Conservation (phyloP, 1,284 basidiomycete genomes). For the Ceratobasidium sp. region DNA sequence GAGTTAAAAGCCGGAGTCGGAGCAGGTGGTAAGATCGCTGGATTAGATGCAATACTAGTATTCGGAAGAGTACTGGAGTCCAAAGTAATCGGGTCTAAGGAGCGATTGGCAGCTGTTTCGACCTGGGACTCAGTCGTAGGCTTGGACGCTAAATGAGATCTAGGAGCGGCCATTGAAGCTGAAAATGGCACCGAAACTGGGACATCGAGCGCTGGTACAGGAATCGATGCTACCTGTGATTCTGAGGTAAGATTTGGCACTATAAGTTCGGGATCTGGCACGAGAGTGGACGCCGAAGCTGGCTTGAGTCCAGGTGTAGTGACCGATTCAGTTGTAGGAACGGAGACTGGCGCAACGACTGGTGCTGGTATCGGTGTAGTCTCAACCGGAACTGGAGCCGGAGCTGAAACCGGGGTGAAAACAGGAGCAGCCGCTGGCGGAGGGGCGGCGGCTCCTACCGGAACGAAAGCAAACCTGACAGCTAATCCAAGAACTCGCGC, state of each 20-base stretch:
- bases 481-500: slow-evolving; percentile 3
- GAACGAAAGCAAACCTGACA: background rate
- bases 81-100: background rate
- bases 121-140: background rate
- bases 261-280: background rate
- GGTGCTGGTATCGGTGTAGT: background rate
- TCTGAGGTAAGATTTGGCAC: background rate
- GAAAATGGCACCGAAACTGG: background rate
- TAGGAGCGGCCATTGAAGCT: background rate
- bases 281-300: background rate
- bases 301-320: background rate
- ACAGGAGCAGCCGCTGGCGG: background rate
- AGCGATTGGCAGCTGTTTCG: background rate
- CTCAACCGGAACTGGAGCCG: too few relatives aligned
- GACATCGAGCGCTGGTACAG: background rate
- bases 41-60: background rate
- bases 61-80: background rate
- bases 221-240: background rate
- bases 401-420: background rate
- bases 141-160: background rate
- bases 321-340: background rate
- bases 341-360: background rate
- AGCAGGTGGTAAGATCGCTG: too few relatives aligned
- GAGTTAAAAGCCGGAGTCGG: too few relatives aligned
- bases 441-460: background rate